Evolutionary conservation across 495 filamentous ascomycete species (phyloP), one percentile per base, ranked within the genome.

Genomic region (Clavariopsis aquatica): DNA sequence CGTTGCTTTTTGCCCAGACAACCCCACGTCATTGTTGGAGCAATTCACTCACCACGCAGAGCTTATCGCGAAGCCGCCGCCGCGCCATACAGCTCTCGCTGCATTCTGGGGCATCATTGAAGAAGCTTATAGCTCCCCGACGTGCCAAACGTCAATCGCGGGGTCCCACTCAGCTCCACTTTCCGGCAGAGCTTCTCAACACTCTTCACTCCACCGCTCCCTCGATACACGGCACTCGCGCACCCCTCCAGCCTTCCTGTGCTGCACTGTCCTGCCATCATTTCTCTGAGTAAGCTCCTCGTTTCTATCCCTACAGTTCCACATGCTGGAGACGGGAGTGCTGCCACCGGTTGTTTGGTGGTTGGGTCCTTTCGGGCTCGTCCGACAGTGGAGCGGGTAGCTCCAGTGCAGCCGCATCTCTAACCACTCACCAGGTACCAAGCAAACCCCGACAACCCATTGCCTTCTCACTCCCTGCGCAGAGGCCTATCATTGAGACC

Each of bases 1-100:
- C 52, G 7, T 56, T 36, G 31, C 52, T 56, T 36, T 41, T 34
- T 54, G 19, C 36, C 36, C 29, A 29, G 36, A 34, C 31, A 36
- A 56, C 52, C 52, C 52, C 52, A 56, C 52, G 52, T 56, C 52
- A 56, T 56, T 56, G 52, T 36, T 29, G 9, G 13, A 4, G 20
- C 52, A 34, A 36, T 41, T 34, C 29, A 36, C 52, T 36, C 10
- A 56, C 52, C 28, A 38, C 13, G 52, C 52, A 41, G 12, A 56
- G 19, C 52, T 56, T 41, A 38, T 56, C 28, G 38, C 3, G 26
- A 22, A 51, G 28, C 17, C 3, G 26, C 3, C 6, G 28, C 17
- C 36, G 36, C 36, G 36, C 36, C 12, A 29, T 10, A 38, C 13
- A 20, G 52, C 17, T 23, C 28, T 22, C 36, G 5, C 29, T n/a